Evolutionary conservation across 257 asterid species (phyloP), one percentile per base, ranked within the genome.

Genomic region (Rhazya stricta): DNA sequence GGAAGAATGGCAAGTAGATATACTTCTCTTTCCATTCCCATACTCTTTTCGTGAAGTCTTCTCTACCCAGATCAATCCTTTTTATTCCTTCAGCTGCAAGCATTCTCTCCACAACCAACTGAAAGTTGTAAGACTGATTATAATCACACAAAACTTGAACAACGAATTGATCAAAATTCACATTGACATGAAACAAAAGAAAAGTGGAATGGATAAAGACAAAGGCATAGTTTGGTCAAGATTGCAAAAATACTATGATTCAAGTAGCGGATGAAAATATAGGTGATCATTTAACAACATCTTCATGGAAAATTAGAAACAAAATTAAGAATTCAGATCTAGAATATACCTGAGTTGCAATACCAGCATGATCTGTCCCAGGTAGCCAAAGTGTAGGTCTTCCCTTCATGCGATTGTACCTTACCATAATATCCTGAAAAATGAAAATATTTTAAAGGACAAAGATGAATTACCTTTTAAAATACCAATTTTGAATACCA

Each of bases 21-120:
- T 92, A 95, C 99, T 92, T 95, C 85, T 90, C 91, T 90, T 95
- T 95, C 99, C 99, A 95, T 78, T 89, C 92, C 99, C 99, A 95
- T 67, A 95, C 97, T 87, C 91, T 89, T 77, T 88, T 91, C 30
- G 91, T 81, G 76, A 95, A 95, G 84, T 92, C 98, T 58, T 92
- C 99, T 86, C 99, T 85, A 63, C 96, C 91, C 90, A 95, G 79
- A 72, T 95, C 99, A 78, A 83, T 84, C 86, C 96, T 85, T 82
- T 91, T 91, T 78, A 89, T 83, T 85, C 99, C 99, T 89, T 91
- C 96, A 67, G 88, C 87, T 30, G 87, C 96, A 78, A 95, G 93
- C 99, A 95, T 95, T 85, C 89, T 89, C 83, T 95, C 99, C 85
- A 95, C 99, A 86, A 95, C 99, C 85, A 95, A 79, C 98, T 95